Conservation (phyloP, 495 filamentous ascomycete genomes). For the Talaromyces wortmannii region DNA sequence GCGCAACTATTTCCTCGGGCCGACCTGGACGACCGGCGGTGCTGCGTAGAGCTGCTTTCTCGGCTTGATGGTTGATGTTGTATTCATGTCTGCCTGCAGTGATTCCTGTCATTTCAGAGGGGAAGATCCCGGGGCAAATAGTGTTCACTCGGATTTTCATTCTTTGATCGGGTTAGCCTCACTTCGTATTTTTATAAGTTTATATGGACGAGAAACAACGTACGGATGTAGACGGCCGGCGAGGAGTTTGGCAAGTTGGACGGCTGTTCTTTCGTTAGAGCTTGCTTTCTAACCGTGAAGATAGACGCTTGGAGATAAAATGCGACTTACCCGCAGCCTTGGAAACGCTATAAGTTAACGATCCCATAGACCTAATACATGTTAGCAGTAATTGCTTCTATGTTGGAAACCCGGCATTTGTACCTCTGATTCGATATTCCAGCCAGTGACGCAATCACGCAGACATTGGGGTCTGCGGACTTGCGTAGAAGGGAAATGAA, state of each 20-base stretch:
- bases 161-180: not conserved
- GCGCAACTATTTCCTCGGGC: slow-evolving; percentile 6
- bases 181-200: not conserved
- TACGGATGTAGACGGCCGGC: slow-evolving; percentile 13
- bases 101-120: slow-evolving; percentile 6
- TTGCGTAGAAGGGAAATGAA: slow-evolving; percentile 6
- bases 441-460: slow-evolving; percentile 8
- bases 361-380: slow-evolving; percentile 6
- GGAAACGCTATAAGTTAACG: slow-evolving; percentile 10
- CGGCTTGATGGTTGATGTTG: slow-evolving; percentile 3
- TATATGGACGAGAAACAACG: not conserved
- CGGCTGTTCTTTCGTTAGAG: not conserved
- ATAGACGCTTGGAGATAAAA: not conserved
- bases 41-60: slow-evolving; percentile 4
- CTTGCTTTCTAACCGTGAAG: no score
- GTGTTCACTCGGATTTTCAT: slow-evolving; percentile 48
- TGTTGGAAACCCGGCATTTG: not conserved
- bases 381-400: not conserved
- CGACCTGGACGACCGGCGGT: slow-evolving; percentile 7
- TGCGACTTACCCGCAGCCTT: slow-evolving; percentile 7
- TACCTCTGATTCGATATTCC: slow-evolving; percentile 9
- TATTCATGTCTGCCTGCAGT: slow-evolving; percentile 6
- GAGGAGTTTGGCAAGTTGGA: slow-evolving; percentile 13
- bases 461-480: slow-evolving; percentile 5
- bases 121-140: slow-evolving; percentile 46